These are phyloP conservation scores for Diutina sp. DNA, from an alignment of 1,139 yeast species.

Conservation along the genomic window DNA sequence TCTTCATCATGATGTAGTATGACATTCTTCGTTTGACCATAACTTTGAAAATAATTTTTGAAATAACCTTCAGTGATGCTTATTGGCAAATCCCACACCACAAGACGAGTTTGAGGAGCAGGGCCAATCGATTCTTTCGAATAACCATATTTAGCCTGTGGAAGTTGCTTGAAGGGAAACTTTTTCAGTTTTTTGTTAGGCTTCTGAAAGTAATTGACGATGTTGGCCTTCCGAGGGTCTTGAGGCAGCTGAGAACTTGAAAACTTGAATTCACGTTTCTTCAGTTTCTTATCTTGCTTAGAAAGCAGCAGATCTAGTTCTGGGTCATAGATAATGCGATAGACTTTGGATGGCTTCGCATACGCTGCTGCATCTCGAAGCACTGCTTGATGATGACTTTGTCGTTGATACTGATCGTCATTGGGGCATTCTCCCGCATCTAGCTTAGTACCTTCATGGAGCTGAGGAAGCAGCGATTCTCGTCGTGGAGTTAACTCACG, in stretches of 20 bases:
- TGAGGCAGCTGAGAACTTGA: conserved; percentile 12
- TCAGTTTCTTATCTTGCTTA: conserved; percentile 23
- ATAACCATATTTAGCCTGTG: conserved; percentile 40
- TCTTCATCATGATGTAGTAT: conserved; percentile 57
- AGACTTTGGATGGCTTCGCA: conserved; percentile 18
- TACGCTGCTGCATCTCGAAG: conserved; percentile 7
- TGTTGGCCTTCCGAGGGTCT: conserved; percentile 24
- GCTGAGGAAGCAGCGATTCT: not conserved
- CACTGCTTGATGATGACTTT: conserved; percentile 18
- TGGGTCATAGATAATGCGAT: conserved; percentile 45
- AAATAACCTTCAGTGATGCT: conserved; percentile 32
- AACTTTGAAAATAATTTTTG: conserved; percentile 42
- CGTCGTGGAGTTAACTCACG: not conserved
- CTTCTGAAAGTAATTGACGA: conserved; percentile 21
- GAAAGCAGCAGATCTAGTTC: conserved; percentile 20
- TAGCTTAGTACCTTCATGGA: not conserved
- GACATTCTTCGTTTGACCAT: conserved; percentile 46
- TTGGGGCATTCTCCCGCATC: not conserved
- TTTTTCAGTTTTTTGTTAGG: conserved; percentile 31
- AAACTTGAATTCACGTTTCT: conserved; percentile 23
- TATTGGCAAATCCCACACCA: conserved; percentile 52
- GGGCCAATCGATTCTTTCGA: conserved; percentile 71
- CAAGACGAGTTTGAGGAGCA: conserved; percentile 58
- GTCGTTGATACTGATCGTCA: conserved; percentile 18
- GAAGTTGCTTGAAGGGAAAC: conserved; percentile 33